A percentile compares a stretch with the other conserved stretches of the same genome.
Evolutionary conservation across 495 filamentous ascomycete species (phyloP).

Genomic region (Elaphomyces granulatus): DNA sequence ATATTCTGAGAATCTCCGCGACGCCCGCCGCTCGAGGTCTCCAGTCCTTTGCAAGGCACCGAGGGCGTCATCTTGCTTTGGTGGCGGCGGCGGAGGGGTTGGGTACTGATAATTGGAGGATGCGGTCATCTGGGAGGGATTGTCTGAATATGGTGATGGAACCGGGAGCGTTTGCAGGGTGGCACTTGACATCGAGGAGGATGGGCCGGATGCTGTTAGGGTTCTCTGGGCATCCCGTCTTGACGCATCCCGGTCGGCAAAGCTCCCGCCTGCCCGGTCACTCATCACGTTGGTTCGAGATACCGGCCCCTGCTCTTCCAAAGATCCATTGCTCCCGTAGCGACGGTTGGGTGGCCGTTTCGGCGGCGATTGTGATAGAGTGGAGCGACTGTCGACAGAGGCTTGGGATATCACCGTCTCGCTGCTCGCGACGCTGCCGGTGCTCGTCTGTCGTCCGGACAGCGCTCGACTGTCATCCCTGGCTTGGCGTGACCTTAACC

Average conservation of each 20-base stretch:
- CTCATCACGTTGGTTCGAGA: constrained; percentile 21
- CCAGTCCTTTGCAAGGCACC: constrained; percentile 82
- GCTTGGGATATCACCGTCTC: constrained; percentile 44
- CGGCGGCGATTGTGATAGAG: constrained; percentile 18
- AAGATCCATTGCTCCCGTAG: constrained; percentile 34
- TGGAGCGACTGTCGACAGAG: constrained; percentile 44
- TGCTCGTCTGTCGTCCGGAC: constrained; percentile 46
- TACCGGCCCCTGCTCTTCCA: constrained; percentile 31
- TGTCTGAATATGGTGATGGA: constrained; percentile 45
- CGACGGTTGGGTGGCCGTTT: constrained; percentile 29
- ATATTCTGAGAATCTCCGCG: constrained; percentile 83
- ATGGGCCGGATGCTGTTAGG: constrained; percentile 21
- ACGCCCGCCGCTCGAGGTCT: constrained; percentile 85
- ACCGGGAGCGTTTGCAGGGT: constrained; percentile 56
- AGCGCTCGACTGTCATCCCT: constrained; percentile 45
- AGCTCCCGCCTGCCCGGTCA: constrained; percentile 20
- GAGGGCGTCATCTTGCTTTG: constrained; percentile 78
- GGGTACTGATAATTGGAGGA: constrained; percentile 37
- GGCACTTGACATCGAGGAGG: constrained; percentile 48
- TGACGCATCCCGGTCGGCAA: constrained; percentile 26
- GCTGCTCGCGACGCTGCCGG: constrained; percentile 46
- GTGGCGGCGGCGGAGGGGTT: constrained; percentile 62
- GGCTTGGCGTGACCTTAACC: constrained; percentile 64
- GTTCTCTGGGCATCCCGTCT: constrained; percentile 37
- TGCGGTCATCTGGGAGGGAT: constrained; percentile 25